Evolutionary conservation across 768 basidiomycete species (phyloP).

Genomic region (Lanmaoa pseudosensibilis): DNA sequence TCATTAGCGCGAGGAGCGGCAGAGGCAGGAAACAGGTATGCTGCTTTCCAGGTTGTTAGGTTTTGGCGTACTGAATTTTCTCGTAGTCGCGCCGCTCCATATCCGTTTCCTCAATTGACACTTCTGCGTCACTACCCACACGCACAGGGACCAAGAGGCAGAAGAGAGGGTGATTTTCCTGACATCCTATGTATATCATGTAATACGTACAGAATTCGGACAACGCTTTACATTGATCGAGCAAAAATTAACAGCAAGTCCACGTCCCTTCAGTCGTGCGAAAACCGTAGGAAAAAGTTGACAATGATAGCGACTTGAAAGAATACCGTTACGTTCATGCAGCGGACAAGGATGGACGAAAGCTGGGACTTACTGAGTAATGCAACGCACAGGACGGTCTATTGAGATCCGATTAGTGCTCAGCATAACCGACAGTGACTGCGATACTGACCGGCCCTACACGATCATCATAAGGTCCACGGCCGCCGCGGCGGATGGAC

Average conservation of each 20-base stretch:
- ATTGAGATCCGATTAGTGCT: conserved; percentile 12
- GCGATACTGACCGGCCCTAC: conserved; percentile 79
- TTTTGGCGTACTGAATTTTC: background rate
- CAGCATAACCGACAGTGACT: conserved; percentile 4
- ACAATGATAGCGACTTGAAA: conserved; percentile 72
- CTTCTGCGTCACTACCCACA: conserved; percentile 50
- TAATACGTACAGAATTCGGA: conserved; percentile 7
- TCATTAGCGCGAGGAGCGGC: conserved; percentile 56
- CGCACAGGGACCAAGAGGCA: conserved; percentile 58
- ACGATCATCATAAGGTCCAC: conserved; percentile 96
- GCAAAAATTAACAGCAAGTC: background rate
- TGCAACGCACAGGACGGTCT: conserved; percentile 84
- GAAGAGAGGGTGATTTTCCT: conserved; percentile 44
- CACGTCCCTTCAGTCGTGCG: conserved; percentile 30
- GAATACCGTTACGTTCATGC: background rate
- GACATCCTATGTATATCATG: conserved; percentile 1
- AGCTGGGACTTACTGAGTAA: conserved; percentile 58
- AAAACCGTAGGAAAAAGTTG: conserved; percentile 85
- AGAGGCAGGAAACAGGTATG: conserved; percentile 59
- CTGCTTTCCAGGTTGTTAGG: background rate
- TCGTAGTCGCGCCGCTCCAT: conserved; percentile 60
- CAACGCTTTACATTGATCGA: conserved; percentile 12
- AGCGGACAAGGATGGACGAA: background rate
- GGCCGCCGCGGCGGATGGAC: conserved; percentile 86
- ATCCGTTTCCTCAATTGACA: conserved; percentile 77